Conservation (phyloP, 352 stramenopile genomes). For the Globisporangium ultimum region DNA sequence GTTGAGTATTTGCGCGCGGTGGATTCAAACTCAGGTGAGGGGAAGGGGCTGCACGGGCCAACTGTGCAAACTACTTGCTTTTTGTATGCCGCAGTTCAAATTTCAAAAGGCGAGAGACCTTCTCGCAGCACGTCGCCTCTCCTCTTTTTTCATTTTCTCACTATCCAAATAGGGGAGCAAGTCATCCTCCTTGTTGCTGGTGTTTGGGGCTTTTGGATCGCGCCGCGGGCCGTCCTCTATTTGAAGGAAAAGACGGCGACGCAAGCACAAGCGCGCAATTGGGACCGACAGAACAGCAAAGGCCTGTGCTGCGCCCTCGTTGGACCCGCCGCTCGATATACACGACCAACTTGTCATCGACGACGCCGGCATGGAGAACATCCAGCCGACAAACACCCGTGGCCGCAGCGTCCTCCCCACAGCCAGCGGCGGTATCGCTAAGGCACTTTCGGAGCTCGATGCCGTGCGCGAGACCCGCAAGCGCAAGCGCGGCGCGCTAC, state of each 20-base stretch:
- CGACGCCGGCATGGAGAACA: slow-evolving; percentile 14
- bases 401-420: background rate
- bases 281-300: slow-evolving; percentile 2
- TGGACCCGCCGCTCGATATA: slow-evolving; percentile 7
- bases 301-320: background rate
- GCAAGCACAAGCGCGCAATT: no score
- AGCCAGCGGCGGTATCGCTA: slow-evolving; percentile 8
- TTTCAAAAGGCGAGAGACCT: slow-evolving; percentile 21
- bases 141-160: background rate
- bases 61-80: slow-evolving; percentile 19
- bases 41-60: background rate
- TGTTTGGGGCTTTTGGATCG: slow-evolving; percentile 13
- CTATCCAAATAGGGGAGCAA: background rate
- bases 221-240: background rate
- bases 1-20: slow-evolving; percentile 7
- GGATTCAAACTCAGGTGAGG: slow-evolving; percentile 9
- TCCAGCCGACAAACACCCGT: slow-evolving; percentile 7
- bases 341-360: background rate
- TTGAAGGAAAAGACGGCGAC: no score
- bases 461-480: slow-evolving; percentile 43
- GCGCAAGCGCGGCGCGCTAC: slow-evolving; percentile 69
- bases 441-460: slow-evolving; percentile 15
- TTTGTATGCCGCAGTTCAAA: slow-evolving; percentile 31
- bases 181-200: slow-evolving; percentile 18
- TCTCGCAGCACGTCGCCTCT: slow-evolving; percentile 18